Percentiles rank a stretch among this genome's conserved stretches.
phyloP scores from a whole-genome alignment of 192 early-diverging fungal genomes.

The Backusella sp. region DNA sequence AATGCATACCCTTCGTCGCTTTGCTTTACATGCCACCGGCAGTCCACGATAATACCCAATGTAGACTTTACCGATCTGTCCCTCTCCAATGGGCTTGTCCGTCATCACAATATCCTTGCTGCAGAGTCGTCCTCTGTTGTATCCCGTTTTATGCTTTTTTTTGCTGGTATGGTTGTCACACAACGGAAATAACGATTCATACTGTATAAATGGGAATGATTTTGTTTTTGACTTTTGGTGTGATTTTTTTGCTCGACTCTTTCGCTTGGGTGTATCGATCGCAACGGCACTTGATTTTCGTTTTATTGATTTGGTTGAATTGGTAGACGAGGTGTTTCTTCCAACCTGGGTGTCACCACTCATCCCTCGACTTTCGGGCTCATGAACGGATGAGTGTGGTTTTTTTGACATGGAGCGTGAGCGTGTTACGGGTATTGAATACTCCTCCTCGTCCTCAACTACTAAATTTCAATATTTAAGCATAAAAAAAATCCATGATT shows the following conservation, averaged over 20 bases:
- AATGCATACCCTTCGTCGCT: not conserved
- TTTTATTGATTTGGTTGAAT: not conserved
- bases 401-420: not conserved
- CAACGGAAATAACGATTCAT: not conserved
- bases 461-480: not conserved
- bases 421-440: not conserved
- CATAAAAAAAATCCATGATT: not conserved
- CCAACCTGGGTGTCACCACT: not conserved
- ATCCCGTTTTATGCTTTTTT: not conserved
- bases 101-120: not conserved
- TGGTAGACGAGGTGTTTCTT: not conserved
- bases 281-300: not conserved
- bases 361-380: not conserved
- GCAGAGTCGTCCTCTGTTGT: not conserved
- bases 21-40: constrained; percentile 16
- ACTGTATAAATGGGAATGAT: not conserved
- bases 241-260: not conserved
- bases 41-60: not conserved
- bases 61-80: constrained; percentile 6
- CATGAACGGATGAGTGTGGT: not conserved
- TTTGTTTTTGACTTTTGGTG: not conserved
- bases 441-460: not conserved
- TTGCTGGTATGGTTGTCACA: not conserved
- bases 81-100: constrained; percentile 7
- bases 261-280: not conserved